These are phyloP conservation scores for Fusarium sp. DNA, from an alignment of 2,329 filamentous ascomycete species.

Conservation along the genomic window DNA sequence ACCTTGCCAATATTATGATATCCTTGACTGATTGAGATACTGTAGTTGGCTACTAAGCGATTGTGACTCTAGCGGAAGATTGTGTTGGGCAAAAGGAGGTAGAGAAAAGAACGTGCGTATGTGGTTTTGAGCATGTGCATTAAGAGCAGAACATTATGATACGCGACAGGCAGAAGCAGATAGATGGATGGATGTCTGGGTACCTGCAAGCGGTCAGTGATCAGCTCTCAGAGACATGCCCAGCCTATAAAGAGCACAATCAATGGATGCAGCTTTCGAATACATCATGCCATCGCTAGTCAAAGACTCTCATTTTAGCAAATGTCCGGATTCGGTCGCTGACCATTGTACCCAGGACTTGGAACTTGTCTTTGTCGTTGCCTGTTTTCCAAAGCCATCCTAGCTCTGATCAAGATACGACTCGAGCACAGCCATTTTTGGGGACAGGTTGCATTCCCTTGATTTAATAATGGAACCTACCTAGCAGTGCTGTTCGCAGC, in stretches of 20 bases:
- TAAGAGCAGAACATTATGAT: slow-evolving; percentile 17
- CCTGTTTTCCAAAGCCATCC: slow-evolving; percentile 29
- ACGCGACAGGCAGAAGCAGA: slow-evolving; percentile 13
- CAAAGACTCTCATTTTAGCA: slow-evolving; percentile 11
- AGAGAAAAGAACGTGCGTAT: slow-evolving; percentile 8
- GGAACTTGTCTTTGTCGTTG: slow-evolving; percentile 36
- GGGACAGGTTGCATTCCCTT: slow-evolving; percentile 49
- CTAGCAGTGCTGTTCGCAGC: slow-evolving; percentile 28
- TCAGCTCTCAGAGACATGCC: slow-evolving; percentile 3
- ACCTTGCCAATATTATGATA: not conserved
- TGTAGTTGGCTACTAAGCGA: slow-evolving; percentile 16
- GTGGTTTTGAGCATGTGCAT: slow-evolving; percentile 16
- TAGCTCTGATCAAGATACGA: slow-evolving; percentile 29
- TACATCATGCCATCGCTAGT: slow-evolving; percentile 25
- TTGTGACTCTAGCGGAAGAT: slow-evolving; percentile 4
- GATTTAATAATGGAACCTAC: slow-evolving; percentile 36
- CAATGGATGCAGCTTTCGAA: slow-evolving; percentile 5
- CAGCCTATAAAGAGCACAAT: slow-evolving; percentile 8
- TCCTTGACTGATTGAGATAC: not conserved
- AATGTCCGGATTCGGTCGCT: slow-evolving; percentile 34
- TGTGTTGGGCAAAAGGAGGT: slow-evolving; percentile 1
- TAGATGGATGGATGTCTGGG: not conserved
- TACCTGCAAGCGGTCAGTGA: slow-evolving; percentile 26
- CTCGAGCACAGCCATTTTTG: slow-evolving; percentile 36
- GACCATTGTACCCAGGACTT: slow-evolving; percentile 15